Evolutionary conservation across 805 yeast genomes (phyloP), one percentile per base, ranked within the genome.

Genomic region (Hanseniaspora clermontiae): DNA sequence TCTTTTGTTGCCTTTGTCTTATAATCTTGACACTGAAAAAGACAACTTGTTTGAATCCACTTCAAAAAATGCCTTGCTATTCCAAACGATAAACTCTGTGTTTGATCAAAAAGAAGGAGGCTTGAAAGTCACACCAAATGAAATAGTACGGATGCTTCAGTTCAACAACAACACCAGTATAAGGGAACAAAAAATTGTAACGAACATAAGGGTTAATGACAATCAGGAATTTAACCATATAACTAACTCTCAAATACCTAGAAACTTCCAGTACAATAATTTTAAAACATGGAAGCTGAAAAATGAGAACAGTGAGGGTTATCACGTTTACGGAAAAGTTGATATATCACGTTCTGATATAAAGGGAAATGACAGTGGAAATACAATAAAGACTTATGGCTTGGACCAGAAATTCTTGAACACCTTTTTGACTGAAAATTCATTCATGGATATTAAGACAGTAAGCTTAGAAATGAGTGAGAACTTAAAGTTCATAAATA

Each of bases 1-100:
- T 8, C 63, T 87, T 24, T 72, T 78, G 46, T 65, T 87, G 11
- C 91, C 95, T 0, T 31, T 86, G 10, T 63, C 67, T 14, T 51
- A 57, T 27, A 29, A 34, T 2, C 3, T 15, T 4, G 37, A 50
- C n/a, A 5, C 39, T 14, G 4, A 32, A 34, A 20, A 46, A 11
- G 19, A 36, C 9, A 11, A n/a, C 12, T 32, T 46, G 1, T 57
- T 46, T 46, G 53, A 57, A 3, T 14, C 38, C 4, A 31, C 46
- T 2, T 50, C 55, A 15, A 46, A 27, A 34, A 55, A 57, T 12
- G 32, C 59, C 1, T 17, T 57, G 1, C 9, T 57, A 8, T 57
- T 57, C 36, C 56, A 57, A 47, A 51, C 56, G 1, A 51, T 57
- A 19, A 51, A 47, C 17, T 47, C 56, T 32, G 14, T 57, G 11